Conservation (phyloP, 441 rosid species). For the Raphanus hybrid region DNA sequence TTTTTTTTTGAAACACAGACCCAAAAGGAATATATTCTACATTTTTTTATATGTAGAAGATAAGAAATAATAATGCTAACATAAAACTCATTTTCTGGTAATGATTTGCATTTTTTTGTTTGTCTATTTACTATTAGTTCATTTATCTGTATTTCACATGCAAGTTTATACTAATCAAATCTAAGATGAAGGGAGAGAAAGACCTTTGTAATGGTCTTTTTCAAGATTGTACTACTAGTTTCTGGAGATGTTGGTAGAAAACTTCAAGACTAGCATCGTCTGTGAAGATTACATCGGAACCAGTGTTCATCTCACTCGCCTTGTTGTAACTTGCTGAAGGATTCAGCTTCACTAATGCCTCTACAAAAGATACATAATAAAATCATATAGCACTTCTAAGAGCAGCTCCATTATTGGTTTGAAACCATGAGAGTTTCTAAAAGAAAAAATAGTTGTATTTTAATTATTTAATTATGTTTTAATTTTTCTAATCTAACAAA, state of each 20-base stretch:
- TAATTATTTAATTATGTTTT: too few species aligned
- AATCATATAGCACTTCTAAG: too few species aligned
- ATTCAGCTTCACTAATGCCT: conserved; percentile 57
- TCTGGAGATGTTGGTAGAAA: conserved; percentile 9
- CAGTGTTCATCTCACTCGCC: conserved; percentile 71
- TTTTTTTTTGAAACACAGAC: not conserved
- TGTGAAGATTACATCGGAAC: conserved; percentile 86
- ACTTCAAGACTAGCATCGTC: conserved; percentile 96
- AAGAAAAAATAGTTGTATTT: too few species aligned
- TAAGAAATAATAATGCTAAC: not conserved
- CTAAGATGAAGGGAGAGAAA: conserved; percentile 3
- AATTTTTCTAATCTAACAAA: too few species aligned
- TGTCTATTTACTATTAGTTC: not conserved
- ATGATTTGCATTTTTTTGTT: not conserved
- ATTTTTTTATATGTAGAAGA: not conserved
- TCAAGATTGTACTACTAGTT: not conserved
- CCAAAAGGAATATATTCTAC: not conserved
- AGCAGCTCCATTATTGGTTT: too few species aligned
- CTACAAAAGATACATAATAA: too few species aligned
- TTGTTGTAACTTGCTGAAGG: conserved; percentile 96
- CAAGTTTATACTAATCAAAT: not conserved
- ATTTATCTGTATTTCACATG: not conserved
- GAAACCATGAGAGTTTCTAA: too few species aligned
- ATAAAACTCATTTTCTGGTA: not conserved
- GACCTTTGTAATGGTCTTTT: not conserved